Conservation (phyloP, 345 rosid genomes). For the Turritis glabra region DNA sequence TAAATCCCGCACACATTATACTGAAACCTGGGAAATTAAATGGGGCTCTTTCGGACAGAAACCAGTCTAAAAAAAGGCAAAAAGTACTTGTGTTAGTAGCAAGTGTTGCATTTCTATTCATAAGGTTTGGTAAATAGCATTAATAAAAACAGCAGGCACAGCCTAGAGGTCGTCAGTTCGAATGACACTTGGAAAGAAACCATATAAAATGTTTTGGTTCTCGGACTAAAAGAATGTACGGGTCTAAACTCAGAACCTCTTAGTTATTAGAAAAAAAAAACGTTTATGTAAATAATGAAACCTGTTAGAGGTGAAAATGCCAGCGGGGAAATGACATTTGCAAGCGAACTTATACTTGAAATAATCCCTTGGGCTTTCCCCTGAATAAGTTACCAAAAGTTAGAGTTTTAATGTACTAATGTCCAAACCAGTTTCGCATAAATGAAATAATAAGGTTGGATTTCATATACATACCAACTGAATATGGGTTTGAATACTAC, state of each 20-base stretch:
- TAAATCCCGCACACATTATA: slow-evolving; percentile 70
- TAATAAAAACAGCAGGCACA: no score
- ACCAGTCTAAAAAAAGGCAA: slow-evolving; percentile 56
- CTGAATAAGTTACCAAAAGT: slow-evolving; percentile 37
- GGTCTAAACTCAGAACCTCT: no score
- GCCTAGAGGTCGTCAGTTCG: no score
- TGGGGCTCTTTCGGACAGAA: slow-evolving; percentile 81
- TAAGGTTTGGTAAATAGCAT: neutral
- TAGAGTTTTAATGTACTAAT: neutral
- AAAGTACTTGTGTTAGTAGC: neutral
- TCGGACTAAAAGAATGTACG: no score
- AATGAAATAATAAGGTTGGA: neutral
- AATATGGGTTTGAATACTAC: neutral
- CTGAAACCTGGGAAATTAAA: slow-evolving; percentile 91
- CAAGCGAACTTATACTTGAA: slow-evolving; percentile 77
- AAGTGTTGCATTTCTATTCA: neutral
- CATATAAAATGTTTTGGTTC: no score
- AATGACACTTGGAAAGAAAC: no score
- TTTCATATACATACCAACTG: neutral
- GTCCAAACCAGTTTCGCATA: neutral
- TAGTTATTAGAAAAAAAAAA: no score
- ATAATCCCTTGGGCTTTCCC: slow-evolving; percentile 94
- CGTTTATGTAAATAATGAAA: slow-evolving; percentile 22
- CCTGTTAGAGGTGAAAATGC: slow-evolving; percentile 88
- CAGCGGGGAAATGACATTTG: slow-evolving; percentile 71